A percentile compares a stretch with the other conserved stretches of the same genome.
phyloP scores from a whole-genome alignment of 345 rosid genomes.

The Eucalyptus cloeziana region DNA sequence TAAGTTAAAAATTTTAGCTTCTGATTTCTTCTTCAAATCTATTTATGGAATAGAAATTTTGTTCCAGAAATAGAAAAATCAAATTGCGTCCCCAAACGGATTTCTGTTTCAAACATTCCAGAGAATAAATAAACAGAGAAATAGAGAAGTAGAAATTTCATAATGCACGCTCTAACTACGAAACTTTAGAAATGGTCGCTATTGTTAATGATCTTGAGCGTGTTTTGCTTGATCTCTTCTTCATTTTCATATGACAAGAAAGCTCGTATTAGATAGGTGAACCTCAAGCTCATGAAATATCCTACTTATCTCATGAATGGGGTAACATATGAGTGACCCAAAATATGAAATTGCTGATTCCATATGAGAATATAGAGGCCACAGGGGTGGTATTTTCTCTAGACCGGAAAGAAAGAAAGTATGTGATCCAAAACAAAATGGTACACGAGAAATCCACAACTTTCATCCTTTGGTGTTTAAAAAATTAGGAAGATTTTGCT shows the following conservation, averaged over 20 bases:
- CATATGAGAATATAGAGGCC: background rate
- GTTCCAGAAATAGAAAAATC: no score
- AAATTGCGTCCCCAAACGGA: no score
- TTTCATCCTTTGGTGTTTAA: background rate
- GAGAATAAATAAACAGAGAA: no score
- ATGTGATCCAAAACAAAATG: background rate
- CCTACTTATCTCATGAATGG: background rate
- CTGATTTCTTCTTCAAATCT: no score
- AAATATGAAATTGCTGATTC: fast-evolving
- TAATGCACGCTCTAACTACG: background rate
- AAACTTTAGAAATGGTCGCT: background rate
- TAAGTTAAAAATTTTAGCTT: no score
- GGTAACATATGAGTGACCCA: fast-evolving
- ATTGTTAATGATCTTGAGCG: fast-evolving
- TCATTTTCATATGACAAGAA: background rate
- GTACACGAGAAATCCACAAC: background rate
- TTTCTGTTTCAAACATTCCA: no score
- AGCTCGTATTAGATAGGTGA: fast-evolving
- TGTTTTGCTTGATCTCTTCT: background rate
- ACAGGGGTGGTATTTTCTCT: background rate
- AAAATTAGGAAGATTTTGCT: background rate
- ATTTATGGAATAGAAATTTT: no score
- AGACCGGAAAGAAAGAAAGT: background rate
- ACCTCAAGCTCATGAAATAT: background rate
- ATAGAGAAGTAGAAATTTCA: no score